Base-by-base conservation (phyloP, 371 early-diverging fungal genomes). In the Sporodiniella umbellata region DNA sequence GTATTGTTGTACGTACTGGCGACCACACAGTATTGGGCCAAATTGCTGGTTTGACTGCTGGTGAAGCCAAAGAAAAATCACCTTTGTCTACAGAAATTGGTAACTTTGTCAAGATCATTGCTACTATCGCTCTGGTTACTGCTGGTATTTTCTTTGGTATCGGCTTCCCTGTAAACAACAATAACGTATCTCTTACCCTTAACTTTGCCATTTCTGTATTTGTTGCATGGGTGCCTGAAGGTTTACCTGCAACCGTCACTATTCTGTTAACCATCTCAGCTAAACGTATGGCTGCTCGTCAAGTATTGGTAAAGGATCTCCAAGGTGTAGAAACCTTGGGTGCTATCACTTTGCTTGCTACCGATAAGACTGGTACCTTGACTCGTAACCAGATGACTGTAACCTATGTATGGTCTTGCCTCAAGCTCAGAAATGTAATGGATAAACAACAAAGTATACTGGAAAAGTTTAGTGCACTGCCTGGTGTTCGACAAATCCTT, bases 221-320 rank as follows among this genome's bases (percentile, higher is more conserved):
- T 53, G 89, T 89, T 31, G 88, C 92, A 25, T 68, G 73, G 48
- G 95, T 98, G 54, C 98, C 98, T 26, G 94, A 96, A 50, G 94
- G 96, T 61, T 80, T 96, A 19, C 96, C 94, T 10, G 93, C 98
- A n/a, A 95, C 96, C 53, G 82, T 97, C 80, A 93, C 95, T 1
- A 95, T 95, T 10, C 96, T 96, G 42, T 93, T 96, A 92, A 96
- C 96, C 8, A 86, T 95, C 37, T 96, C 96, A 56, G 93, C 97
- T 22, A 86, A 87, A 58, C 88, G 95, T 67, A 77, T 98, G 37
- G 94, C 98, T 18, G 82, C 83, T 47, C 92, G 94, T 66, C 75
- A 94, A 72, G 98, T 95, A 39, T 94, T 98, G 63, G 92, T 97
- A 43, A 95, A 95, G 78, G 88, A 94, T 47, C 77, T 97, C 24